Conservation (phyloP, 1,284 basidiomycete genomes). For the Ganoderma lingzhi region DNA sequence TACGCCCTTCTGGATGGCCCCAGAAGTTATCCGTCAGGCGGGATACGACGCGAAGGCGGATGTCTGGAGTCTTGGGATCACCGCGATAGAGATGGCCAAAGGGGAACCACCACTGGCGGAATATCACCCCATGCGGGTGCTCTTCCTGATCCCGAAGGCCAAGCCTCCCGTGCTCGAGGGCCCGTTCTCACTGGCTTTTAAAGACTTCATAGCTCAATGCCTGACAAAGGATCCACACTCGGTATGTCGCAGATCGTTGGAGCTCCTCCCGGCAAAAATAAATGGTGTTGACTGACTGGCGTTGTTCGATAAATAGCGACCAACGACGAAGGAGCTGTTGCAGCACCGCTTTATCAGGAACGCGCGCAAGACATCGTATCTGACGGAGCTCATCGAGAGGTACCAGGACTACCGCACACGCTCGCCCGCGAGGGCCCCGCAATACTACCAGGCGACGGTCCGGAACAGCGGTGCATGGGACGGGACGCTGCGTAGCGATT, state of each 20-base stretch:
- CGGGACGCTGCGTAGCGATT: slow-evolving; percentile 85
- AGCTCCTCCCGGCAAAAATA: background rate
- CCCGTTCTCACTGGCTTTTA: slow-evolving; percentile 85
- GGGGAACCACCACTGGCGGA: slow-evolving; percentile 95
- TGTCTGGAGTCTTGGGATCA: slow-evolving; percentile 97
- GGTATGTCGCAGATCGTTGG: slow-evolving; percentile 53
- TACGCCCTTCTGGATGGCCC: slow-evolving; percentile 98
- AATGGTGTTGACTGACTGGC: slow-evolving; percentile 18
- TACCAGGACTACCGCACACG: slow-evolving; percentile 74
- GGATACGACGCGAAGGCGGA: slow-evolving; percentile 97
- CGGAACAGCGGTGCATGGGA: slow-evolving; percentile 71
- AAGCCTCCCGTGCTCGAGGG: slow-evolving; percentile 93
- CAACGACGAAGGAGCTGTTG: slow-evolving; percentile 90
- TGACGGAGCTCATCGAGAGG: slow-evolving; percentile 89
- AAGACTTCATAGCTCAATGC: slow-evolving; percentile 92
- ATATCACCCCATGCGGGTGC: slow-evolving; percentile 95
- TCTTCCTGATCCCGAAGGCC: slow-evolving; percentile 97
- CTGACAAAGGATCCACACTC: slow-evolving; percentile 90
- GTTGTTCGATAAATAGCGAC: slow-evolving; percentile 63
- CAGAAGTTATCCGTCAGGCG: slow-evolving; percentile 96
- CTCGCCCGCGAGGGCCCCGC: slow-evolving; percentile 59
- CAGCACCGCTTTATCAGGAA: slow-evolving; percentile 91
- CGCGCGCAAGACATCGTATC: slow-evolving; percentile 82
- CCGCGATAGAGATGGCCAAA: slow-evolving; percentile 95
- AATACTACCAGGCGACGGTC: slow-evolving; percentile 61